Conservation (phyloP, 1,284 basidiomycete species). For the Porogramme epimiltina region DNA sequence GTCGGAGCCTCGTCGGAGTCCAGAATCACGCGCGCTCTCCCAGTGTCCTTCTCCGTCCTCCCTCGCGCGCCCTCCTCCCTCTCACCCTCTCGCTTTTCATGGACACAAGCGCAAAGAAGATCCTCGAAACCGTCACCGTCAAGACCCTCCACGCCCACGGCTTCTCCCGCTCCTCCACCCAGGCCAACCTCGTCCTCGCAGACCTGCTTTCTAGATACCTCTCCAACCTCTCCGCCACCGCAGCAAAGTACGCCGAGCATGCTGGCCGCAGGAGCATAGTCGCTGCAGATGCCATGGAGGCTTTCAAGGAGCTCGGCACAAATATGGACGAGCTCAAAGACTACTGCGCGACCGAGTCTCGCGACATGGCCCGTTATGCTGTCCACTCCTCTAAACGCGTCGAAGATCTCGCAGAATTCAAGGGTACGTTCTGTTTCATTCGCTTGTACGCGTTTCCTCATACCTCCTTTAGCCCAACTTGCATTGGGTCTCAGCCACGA, state of each 20-base stretch:
- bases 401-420: slow-evolving; percentile 72
- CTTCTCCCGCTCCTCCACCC: slow-evolving; percentile 72
- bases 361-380: slow-evolving; percentile 67
- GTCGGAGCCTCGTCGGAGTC: neutral
- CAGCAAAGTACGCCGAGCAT: slow-evolving; percentile 71
- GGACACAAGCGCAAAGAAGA: slow-evolving; percentile 35
- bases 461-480: slow-evolving; percentile 51
- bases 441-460: slow-evolving; percentile 19
- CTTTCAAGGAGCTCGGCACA: slow-evolving; percentile 72
- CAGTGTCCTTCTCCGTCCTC: neutral
- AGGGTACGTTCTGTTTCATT: slow-evolving; percentile 49
- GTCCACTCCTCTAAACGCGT: slow-evolving; percentile 58
- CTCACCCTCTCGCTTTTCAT: slow-evolving; percentile 16
- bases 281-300: slow-evolving; percentile 59
- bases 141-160: slow-evolving; percentile 73
- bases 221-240: slow-evolving; percentile 59
- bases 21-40: slow-evolving; percentile 1
- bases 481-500: slow-evolving; percentile 57
- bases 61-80: neutral
- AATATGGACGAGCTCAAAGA: slow-evolving; percentile 67
- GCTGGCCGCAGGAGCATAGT: slow-evolving; percentile 61
- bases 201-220: slow-evolving; percentile 75
- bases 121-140: slow-evolving; percentile 67
- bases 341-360: slow-evolving; percentile 62
- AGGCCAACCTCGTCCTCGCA: slow-evolving; percentile 67